Conservation (phyloP, 73 alveolate species). For the Diophrys appendiculata region DNA sequence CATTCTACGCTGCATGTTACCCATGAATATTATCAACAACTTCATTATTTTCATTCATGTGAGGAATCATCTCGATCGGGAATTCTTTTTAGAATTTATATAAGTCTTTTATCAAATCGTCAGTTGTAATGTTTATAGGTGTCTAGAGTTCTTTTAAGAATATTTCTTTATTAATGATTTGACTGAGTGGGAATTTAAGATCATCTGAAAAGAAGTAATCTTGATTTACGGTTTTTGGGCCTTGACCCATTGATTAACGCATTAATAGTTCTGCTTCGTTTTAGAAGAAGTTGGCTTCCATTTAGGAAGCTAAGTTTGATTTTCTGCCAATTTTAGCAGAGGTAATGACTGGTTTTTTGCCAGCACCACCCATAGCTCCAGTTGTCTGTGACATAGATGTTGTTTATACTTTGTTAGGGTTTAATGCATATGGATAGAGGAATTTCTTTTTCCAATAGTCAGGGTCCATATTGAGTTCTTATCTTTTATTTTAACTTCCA, state of each 20-base stretch:
- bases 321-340: no score
- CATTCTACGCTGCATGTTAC: no score
- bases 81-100: conserved; percentile 47
- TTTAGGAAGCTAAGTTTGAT: no score
- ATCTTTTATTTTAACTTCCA: conserved; percentile 2
- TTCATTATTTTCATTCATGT: conserved; percentile 41
- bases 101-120: conserved; percentile 40
- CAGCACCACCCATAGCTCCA: no score
- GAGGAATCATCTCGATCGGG: conserved; percentile 51
- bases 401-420: not conserved
- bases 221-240: no score
- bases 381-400: no score
- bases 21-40: conserved; percentile 47
- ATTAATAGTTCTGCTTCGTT: no score
- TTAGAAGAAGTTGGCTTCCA: no score
- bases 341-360: no score
- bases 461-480: conserved; percentile 39
- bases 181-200: conserved; percentile 4
- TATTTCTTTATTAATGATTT: not conserved
- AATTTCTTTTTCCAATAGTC: conserved; percentile 52
- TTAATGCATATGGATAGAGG: conserved; percentile 41
- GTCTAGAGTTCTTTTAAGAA: conserved; percentile 41
- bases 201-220: no score
- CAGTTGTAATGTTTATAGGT: conserved; percentile 35
- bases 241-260: no score